Percentiles rank a stretch among this genome's conserved stretches.
Evolutionary conservation across 2,329 filamentous ascomycete genomes (phyloP).

Genomic region (Lasiodiplodia sp.): DNA sequence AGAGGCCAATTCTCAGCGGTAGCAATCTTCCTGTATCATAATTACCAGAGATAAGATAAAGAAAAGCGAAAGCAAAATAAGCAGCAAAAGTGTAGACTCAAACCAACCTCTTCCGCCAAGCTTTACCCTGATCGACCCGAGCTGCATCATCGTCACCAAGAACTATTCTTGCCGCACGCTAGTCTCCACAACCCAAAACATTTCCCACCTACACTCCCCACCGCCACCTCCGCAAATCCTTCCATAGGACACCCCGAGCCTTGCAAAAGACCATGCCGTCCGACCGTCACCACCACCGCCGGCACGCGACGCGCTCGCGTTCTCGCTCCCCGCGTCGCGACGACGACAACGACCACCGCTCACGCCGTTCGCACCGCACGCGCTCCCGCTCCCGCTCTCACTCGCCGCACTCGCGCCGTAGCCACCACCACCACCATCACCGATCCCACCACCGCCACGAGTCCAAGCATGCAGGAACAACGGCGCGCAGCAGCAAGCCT

Average conservation of each 20-base stretch:
- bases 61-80: too few relatives aligned
- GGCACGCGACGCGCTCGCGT: conserved; percentile 44
- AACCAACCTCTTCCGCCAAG: neutral
- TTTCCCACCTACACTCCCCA: neutral
- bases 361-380: conserved; percentile 47
- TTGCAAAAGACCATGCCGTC: conserved; percentile 12
- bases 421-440: conserved; percentile 16
- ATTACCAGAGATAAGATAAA: too few relatives aligned
- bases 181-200: neutral
- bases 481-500: neutral
- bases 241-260: neutral
- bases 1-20: too few relatives aligned
- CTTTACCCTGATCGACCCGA: conserved; percentile 10
- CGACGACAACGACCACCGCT: conserved; percentile 42
- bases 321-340: conserved; percentile 41
- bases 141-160: conserved; percentile 6
- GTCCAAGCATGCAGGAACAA: neutral
- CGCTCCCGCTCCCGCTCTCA: conserved; percentile 37
- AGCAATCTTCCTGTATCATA: too few relatives aligned
- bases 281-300: conserved; percentile 3
- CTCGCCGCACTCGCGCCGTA: conserved; percentile 36
- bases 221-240: neutral
- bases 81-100: neutral
- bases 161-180: neutral
- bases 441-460: neutral